A percentile compares a stretch with the other conserved stretches of the same genome.
phyloP scores from a whole-genome alignment of 1,284 basidiomycete genomes.

The Cryptococcus amylolentus region DNA sequence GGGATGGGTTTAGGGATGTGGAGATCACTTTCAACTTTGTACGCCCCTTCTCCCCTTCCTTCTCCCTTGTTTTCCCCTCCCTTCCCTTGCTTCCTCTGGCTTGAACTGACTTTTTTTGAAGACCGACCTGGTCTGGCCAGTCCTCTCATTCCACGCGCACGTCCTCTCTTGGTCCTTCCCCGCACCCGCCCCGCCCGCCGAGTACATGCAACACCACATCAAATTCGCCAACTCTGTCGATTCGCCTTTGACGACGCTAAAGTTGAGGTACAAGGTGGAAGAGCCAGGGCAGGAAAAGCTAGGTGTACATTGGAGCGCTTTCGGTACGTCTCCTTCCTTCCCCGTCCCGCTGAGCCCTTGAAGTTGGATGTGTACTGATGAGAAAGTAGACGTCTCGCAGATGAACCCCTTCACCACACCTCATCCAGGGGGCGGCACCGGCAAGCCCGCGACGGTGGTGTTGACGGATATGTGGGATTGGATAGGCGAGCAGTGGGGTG shows the following conservation, averaged over 20 bases:
- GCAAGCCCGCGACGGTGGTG: slow-evolving; percentile 42
- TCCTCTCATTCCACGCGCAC: slow-evolving; percentile 88
- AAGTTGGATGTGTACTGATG: not conserved
- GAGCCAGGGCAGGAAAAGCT: slow-evolving; percentile 20
- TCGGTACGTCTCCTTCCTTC: slow-evolving; percentile 29
- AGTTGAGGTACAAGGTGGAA: slow-evolving; percentile 27
- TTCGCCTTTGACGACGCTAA: slow-evolving; percentile 34
- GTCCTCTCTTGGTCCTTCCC: slow-evolving; percentile 83
- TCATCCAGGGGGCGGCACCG: slow-evolving; percentile 22
- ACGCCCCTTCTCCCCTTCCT: slow-evolving; percentile 40
- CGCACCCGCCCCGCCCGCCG: slow-evolving; percentile 62
- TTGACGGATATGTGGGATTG: slow-evolving; percentile 43
- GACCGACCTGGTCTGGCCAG: slow-evolving; percentile 51
- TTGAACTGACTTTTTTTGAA: slow-evolving; percentile 9
- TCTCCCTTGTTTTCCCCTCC: no score
- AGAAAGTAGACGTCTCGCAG: slow-evolving; percentile 39
- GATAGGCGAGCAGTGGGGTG: slow-evolving; percentile 36
- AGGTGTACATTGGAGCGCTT: slow-evolving; percentile 41
- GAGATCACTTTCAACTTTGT: slow-evolving; percentile 74
- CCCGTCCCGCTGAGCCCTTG: not conserved
- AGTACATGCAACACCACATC: slow-evolving; percentile 78
- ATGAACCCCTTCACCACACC: slow-evolving; percentile 45
- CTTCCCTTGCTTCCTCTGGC: not conserved
- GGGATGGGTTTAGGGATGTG: slow-evolving; percentile 60
- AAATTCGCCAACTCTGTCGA: slow-evolving; percentile 57